Evolutionary conservation across 2,329 filamentous ascomycete species (phyloP), one percentile per base, ranked within the genome.

Genomic region (Trichoderma afroharzianum): DNA sequence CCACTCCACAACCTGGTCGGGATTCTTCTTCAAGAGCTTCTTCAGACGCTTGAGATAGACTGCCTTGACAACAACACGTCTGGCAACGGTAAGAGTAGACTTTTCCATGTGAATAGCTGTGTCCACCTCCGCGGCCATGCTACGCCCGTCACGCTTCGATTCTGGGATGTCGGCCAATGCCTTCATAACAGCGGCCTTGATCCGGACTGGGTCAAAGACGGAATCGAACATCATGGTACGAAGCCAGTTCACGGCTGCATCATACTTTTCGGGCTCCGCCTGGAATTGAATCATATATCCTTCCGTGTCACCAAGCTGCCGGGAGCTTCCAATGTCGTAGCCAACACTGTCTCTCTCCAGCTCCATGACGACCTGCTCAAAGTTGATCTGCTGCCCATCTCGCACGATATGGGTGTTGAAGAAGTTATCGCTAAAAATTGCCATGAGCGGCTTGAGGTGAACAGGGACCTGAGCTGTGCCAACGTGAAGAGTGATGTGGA

Each of bases 141-240:
- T 84, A 71, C 91, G 88, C 1, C 96, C 96, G 76, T 92, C 93
- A 55, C 96, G 93, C 85, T 98, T 99, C 67, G 91, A 87, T 78
- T 98, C 94, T 0, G 96, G 96, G 21, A 99, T 92, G 76, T 98
- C 95, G 3, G 95, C 94, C 21, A 98, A 86, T 59, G 97, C 89
- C 81, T 97, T 97, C 71, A 91, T 90, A 18, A 97, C 83, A 26
- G 86, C 84, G 74, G 93, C 88, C 75, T 87, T 87, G 64, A 92
- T 83, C 28, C 90, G 85, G 63, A 84, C 83, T 3, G 91, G 87
- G 77, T 98, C 95, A 77, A 98, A 97, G 66, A 98, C 86, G 50
- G 93, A 92, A 79, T 97, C 91, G 79, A 95, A 97, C 80, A 97
- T 91, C 81, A 98, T 88, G 14, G 93, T 92, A 24, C 90, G 91